Evolutionary conservation across 345 rosid genomes (phyloP).

Genomic region (Camelina neglecta): DNA sequence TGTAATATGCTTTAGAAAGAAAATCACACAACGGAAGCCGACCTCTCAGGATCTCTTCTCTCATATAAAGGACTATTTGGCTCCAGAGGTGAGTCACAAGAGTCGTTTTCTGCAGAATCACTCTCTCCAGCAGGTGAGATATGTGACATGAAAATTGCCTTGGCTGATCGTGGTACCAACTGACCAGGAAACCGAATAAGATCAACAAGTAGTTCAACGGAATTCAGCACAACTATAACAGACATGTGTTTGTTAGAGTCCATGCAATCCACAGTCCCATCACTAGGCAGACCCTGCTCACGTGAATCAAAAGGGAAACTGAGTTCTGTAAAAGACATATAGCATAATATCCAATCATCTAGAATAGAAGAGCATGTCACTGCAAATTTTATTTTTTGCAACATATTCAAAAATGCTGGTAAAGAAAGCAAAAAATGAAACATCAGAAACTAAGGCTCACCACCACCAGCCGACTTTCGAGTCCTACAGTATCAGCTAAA

Average conservation of each 20-base stretch:
- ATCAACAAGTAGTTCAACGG: constrained; percentile 87
- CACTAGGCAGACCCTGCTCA: constrained; percentile 89
- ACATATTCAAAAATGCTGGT: constrained; percentile 4
- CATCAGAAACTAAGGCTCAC: constrained; percentile 58
- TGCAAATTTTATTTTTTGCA: background rate
- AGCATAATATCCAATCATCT: background rate
- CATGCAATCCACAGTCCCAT: constrained; percentile 75
- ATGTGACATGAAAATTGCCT: constrained; percentile 89
- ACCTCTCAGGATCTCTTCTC: constrained; percentile 81
- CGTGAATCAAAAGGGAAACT: constrained; percentile 11
- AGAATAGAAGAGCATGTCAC: no score
- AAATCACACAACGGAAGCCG: constrained; percentile 35
- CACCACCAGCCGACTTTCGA: constrained; percentile 92
- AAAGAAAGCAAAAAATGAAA: background rate
- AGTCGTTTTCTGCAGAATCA: constrained; percentile 98
- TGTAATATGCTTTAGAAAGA: constrained; percentile 27
- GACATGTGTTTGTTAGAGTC: constrained; percentile 95
- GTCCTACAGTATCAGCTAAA: constrained; percentile 91
- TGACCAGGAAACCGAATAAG: constrained; percentile 96
- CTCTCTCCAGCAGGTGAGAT: constrained; percentile 92
- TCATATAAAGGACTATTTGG: constrained; percentile 98
- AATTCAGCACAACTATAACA: constrained; percentile 78
- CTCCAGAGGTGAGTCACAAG: constrained; percentile 98
- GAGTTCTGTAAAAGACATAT: background rate
- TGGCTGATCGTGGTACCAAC: constrained; percentile 81